Conservation (phyloP, 495 filamentous ascomycete species). For the Cercophora scortea region DNA sequence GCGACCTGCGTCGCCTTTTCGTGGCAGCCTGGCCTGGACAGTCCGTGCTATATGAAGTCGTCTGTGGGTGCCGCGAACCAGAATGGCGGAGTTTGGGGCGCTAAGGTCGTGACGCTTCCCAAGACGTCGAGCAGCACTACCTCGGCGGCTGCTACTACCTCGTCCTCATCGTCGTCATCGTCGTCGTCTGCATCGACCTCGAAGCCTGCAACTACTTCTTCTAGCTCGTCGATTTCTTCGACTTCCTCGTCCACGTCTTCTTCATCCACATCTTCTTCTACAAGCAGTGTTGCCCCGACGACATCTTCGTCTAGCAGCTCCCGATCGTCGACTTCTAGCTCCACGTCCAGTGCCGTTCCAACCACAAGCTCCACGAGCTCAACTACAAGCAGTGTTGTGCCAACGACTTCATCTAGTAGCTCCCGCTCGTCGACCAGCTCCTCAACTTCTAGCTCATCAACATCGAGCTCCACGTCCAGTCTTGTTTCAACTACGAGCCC, state of each 20-base stretch:
- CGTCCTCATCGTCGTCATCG: neutral
- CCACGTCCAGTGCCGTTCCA: neutral
- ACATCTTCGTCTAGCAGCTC: neutral
- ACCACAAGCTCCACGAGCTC: neutral
- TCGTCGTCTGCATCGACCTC: neutral
- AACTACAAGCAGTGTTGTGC: neutral
- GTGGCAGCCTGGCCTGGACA: conserved; percentile 2
- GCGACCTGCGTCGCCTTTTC: conserved; percentile 5
- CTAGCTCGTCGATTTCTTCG: neutral
- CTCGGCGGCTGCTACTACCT: neutral
- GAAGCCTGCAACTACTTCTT: neutral
- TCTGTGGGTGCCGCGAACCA: conserved; percentile 1
- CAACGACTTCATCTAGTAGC: neutral
- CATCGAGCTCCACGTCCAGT: neutral
- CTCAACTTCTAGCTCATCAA: neutral
- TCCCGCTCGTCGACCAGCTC: neutral
- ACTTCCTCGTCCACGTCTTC: neutral
- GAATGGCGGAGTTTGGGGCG: conserved; percentile 8
- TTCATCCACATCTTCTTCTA: neutral
- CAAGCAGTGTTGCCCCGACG: neutral
- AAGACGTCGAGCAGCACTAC: neutral
- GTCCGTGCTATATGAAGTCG: conserved; percentile 10
- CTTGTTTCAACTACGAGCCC: neutral
- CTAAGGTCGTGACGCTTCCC: conserved; percentile 1
- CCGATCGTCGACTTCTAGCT: neutral